Evolutionary conservation across 1,284 basidiomycete species (phyloP).

Genomic region (Farysia itapuensis): DNA sequence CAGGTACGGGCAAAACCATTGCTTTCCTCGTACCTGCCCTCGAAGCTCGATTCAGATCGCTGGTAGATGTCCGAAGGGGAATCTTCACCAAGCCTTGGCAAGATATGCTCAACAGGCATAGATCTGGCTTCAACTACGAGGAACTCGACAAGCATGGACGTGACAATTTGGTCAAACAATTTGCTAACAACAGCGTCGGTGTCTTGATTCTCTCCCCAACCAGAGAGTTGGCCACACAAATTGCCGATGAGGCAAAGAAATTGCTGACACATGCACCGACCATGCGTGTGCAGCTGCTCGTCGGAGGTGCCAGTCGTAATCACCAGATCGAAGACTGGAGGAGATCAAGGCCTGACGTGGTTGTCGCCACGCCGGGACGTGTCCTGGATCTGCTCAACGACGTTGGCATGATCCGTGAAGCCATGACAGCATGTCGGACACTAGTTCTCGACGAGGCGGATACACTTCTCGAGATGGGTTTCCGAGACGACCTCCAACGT

Average conservation of each 20-base stretch:
- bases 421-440: slow-evolving; percentile 65
- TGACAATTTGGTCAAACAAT: slow-evolving; percentile 20
- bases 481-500: slow-evolving; percentile 81
- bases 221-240: slow-evolving; percentile 89
- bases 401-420: slow-evolving; percentile 37
- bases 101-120: slow-evolving; percentile 48
- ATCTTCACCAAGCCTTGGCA: slow-evolving; percentile 27
- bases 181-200: slow-evolving; percentile 65
- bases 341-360: slow-evolving; percentile 73
- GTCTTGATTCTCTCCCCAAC: slow-evolving; percentile 88
- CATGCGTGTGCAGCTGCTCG: slow-evolving; percentile 69
- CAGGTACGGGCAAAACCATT: slow-evolving; percentile 59
- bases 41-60: slow-evolving; percentile 54
- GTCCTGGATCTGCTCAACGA: slow-evolving; percentile 74
- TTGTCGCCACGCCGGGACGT: slow-evolving; percentile 91
- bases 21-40: slow-evolving; percentile 59
- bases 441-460: slow-evolving; percentile 94
- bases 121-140: slow-evolving; percentile 40
- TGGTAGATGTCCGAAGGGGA: slow-evolving; percentile 37
- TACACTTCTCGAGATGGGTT: slow-evolving; percentile 93
- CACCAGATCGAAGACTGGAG: slow-evolving; percentile 72
- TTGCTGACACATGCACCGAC: slow-evolving; percentile 68
- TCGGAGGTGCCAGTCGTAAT: slow-evolving; percentile 75
- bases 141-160: slow-evolving; percentile 39
- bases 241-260: slow-evolving; percentile 79